These are phyloP conservation scores for Dicorynia guianensis DNA, from an alignment of 306 rosid genomes.

Conservation along the genomic window DNA sequence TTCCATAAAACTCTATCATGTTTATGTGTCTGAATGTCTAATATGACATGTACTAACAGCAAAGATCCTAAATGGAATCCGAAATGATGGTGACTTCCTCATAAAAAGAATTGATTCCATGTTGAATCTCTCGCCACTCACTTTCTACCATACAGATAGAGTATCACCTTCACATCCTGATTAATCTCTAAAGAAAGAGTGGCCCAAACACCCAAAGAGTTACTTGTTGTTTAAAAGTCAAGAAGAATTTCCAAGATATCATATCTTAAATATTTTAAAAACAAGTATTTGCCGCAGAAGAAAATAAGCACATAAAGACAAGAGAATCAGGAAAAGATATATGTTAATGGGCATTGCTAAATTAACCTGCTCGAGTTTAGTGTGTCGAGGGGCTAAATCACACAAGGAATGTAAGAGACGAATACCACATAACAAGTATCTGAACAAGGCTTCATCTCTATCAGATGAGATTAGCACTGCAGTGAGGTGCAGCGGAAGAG, in stretches of 20 bases:
- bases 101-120: neutral
- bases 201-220: constrained; percentile 14
- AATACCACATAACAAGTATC: constrained; percentile 72
- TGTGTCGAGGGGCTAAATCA: constrained; percentile 84
- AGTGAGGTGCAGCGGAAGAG: constrained; percentile 86
- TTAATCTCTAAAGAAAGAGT: constrained; percentile 31
- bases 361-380: constrained; percentile 88
- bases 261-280: constrained; percentile 26
- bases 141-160: constrained; percentile 13
- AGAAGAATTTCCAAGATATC: constrained; percentile 16
- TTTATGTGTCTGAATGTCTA: neutral
- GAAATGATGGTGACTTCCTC: neutral
- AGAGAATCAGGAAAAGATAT: constrained; percentile 35
- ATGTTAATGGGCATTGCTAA: constrained; percentile 20
- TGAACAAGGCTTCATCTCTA: constrained; percentile 64
- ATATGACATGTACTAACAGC: constrained; percentile 26
- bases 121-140: constrained; percentile 6
- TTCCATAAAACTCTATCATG: constrained; percentile 8
- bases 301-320: constrained; percentile 26
- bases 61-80: constrained; percentile 18
- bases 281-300: constrained; percentile 17
- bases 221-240: constrained; percentile 17
- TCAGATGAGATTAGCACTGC: constrained; percentile 63
- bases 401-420: constrained; percentile 90
- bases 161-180: constrained; percentile 22